Conservation (phyloP, 2,329 filamentous ascomycete species). For the Diatrype stigma region DNA sequence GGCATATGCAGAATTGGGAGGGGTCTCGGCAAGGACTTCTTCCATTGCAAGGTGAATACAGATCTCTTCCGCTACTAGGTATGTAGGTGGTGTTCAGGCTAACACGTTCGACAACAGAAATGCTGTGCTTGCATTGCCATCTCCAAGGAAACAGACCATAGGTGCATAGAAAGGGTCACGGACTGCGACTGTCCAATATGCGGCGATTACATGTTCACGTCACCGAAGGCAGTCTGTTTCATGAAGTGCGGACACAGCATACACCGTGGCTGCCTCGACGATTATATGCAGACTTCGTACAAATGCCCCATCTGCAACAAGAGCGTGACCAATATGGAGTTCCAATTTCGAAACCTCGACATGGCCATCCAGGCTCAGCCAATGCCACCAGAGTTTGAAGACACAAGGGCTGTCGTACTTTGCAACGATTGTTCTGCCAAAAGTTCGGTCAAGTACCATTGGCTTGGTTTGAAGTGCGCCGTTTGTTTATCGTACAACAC, state of each 20-base stretch:
- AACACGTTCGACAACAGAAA: slow-evolving; percentile 45
- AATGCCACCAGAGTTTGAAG: slow-evolving; percentile 80
- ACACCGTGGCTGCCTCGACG: slow-evolving; percentile 81
- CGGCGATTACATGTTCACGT: slow-evolving; percentile 94
- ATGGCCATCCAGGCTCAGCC: slow-evolving; percentile 83
- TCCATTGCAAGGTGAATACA: slow-evolving; percentile 82
- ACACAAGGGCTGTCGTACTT: slow-evolving; percentile 76
- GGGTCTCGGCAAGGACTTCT: slow-evolving; percentile 93
- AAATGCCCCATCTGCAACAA: slow-evolving; percentile 96
- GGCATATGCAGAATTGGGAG: slow-evolving; percentile 90
- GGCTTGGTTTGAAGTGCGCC: slow-evolving; percentile 86
- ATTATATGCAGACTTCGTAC: slow-evolving; percentile 86
- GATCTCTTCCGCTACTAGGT: neutral
- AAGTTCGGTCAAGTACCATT: slow-evolving; percentile 84
- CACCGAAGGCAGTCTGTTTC: slow-evolving; percentile 81
- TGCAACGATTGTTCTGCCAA: slow-evolving; percentile 95
- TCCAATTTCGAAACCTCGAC: slow-evolving; percentile 87
- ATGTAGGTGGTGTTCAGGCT: neutral
- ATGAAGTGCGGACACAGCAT: slow-evolving; percentile 97
- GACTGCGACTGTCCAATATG: slow-evolving; percentile 97
- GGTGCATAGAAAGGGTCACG: slow-evolving; percentile 89
- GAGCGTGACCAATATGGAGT: slow-evolving; percentile 95
- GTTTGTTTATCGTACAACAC: slow-evolving; percentile 70
- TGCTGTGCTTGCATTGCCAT: slow-evolving; percentile 95
- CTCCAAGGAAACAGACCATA: slow-evolving; percentile 76